Percentiles rank a stretch among this genome's conserved stretches.
Evolutionary conservation across 2,329 filamentous ascomycete species (phyloP).

Genomic region (Plenodomus lindquistii): DNA sequence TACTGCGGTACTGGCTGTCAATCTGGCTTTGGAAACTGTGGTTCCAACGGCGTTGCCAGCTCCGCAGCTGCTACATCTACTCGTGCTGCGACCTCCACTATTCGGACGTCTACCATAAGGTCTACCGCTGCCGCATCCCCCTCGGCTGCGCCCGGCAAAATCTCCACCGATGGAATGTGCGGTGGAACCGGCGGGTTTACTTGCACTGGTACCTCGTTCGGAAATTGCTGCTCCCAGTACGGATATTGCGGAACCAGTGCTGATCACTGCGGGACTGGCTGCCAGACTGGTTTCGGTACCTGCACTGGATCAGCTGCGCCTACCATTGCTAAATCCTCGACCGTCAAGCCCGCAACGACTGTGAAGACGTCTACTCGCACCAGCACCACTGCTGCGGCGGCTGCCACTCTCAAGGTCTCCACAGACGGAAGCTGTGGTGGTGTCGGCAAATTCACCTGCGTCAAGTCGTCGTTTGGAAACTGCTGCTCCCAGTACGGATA

Average conservation of each 20-base stretch:
- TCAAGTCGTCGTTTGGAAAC: constrained; percentile 48
- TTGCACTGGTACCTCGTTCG: constrained; percentile 49
- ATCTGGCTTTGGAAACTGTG: constrained; percentile 32
- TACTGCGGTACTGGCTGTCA: constrained; percentile 39
- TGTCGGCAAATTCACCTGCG: constrained; percentile 41
- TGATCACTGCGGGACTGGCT: constrained; percentile 37
- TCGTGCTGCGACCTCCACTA: constrained; percentile 4
- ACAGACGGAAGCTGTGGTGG: constrained; percentile 34
- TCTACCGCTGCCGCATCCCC: constrained; percentile 5
- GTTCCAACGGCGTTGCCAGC: constrained; percentile 6
- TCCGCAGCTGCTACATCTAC: constrained; percentile 1
- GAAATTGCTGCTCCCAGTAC: constrained; percentile 51
- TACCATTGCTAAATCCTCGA: background rate
- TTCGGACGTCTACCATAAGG: constrained; percentile 8
- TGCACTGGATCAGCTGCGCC: constrained; percentile 18
- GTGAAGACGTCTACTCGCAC: background rate
- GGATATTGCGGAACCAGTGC: constrained; percentile 45
- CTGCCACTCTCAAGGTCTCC: constrained; percentile 20
- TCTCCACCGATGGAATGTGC: constrained; percentile 29
- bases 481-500: constrained; percentile 51
- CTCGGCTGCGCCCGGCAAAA: constrained; percentile 9
- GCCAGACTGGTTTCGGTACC: constrained; percentile 39
- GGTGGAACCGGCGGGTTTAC: constrained; percentile 32
- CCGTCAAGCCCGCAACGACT: background rate
- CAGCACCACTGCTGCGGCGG: constrained; percentile 6